A percentile compares a stretch with the other conserved stretches of the same genome.
Evolutionary conservation across 768 basidiomycete species (phyloP).

Genomic region (Lepiota brunneoincarnata): DNA sequence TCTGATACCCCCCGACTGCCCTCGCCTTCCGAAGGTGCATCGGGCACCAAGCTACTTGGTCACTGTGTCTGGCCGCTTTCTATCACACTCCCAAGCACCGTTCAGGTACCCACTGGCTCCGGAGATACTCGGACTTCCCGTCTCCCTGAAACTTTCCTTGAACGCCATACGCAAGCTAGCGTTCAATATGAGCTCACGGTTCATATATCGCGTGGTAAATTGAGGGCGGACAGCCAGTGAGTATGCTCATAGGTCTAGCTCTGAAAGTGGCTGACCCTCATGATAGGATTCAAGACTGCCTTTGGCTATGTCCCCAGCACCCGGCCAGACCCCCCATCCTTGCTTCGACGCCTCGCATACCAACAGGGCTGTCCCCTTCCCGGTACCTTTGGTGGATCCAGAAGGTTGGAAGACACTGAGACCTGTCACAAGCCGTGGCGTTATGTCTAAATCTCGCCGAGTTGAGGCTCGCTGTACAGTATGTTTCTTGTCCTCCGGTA

Average conservation of each 20-base stretch:
- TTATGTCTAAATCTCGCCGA: conserved; percentile 35
- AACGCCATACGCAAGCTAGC: conserved; percentile 45
- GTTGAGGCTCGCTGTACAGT: conserved; percentile 36
- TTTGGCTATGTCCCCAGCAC: conserved; percentile 51
- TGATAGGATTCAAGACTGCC: conserved; percentile 45
- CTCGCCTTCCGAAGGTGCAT: conserved; percentile 38
- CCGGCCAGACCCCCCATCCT: conserved; percentile 42
- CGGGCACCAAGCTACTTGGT: conserved; percentile 42
- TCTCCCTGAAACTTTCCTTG: conserved; percentile 52
- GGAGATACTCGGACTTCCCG: conserved; percentile 37
- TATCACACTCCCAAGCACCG: conserved; percentile 41
- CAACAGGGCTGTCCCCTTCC: conserved; percentile 41
- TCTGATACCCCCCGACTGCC: conserved; percentile 36
- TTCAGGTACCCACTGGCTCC: conserved; percentile 32
- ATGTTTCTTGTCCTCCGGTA: conserved; percentile 16
- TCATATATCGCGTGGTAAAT: conserved; percentile 43
- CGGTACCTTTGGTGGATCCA: conserved; percentile 43
- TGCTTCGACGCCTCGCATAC: conserved; percentile 49
- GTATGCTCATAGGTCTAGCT: conserved; percentile 13
- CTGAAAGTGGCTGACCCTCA: background rate
- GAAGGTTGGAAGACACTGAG: conserved; percentile 49
- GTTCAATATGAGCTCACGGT: conserved; percentile 51
- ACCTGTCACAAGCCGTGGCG: conserved; percentile 37
- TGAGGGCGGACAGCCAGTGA: conserved; percentile 46
- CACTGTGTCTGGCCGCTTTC: conserved; percentile 47